These are phyloP conservation scores for Gnaphalium uliginosum DNA, from an alignment of 129 eudicot genomes.

Conservation along the genomic window DNA sequence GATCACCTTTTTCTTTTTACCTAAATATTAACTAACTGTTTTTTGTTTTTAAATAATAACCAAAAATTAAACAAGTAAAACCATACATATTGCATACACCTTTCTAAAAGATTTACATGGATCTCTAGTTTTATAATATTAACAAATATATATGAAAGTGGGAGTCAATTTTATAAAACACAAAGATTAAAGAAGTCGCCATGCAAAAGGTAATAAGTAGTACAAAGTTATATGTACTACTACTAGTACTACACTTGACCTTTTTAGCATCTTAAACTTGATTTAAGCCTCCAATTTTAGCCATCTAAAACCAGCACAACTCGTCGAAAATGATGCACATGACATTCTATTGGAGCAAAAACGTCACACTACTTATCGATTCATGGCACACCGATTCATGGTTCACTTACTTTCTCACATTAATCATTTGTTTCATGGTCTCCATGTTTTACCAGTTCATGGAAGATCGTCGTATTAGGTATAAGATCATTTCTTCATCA, in stretches of 20 bases:
- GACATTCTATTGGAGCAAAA: constrained; percentile 85
- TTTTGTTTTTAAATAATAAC: background rate
- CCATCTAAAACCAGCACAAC: constrained; percentile 17
- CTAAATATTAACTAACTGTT: background rate
- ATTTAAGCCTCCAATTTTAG: constrained; percentile 17
- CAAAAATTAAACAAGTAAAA: background rate
- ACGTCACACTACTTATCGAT: constrained; percentile 60
- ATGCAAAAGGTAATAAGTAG: constrained; percentile 10
- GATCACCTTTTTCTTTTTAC: background rate
- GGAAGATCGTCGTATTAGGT: constrained; percentile 67
- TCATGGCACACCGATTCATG: constrained; percentile 72
- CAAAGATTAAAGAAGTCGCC: background rate
- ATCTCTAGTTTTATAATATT: background rate
- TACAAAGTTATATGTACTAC: constrained; percentile 36
- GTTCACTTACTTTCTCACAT: constrained; percentile 46
- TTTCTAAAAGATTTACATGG: background rate
- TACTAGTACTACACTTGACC: constrained; percentile 30
- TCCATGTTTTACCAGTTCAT: constrained; percentile 72
- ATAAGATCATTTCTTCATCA: constrained; percentile 39
- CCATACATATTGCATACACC: no score
- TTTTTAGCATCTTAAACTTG: background rate
- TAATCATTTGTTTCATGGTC: constrained; percentile 48
- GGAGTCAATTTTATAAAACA: constrained; percentile 21
- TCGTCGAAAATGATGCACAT: constrained; percentile 74
- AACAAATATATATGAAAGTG: constrained; percentile 24